Base-by-base conservation (phyloP, 495 filamentous ascomycete species). In the Tuber magnatum region DNA sequence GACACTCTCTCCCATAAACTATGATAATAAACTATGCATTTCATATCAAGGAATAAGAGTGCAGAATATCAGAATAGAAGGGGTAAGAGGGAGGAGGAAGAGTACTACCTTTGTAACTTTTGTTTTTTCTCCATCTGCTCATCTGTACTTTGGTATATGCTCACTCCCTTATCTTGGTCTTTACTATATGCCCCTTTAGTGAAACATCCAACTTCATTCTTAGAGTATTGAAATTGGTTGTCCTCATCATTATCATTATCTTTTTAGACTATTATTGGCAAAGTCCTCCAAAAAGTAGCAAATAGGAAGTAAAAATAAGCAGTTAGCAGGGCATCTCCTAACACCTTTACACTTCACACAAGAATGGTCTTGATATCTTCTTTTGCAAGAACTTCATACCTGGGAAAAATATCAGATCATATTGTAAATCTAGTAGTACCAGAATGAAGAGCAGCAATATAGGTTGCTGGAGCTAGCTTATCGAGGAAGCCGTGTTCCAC, bases 401-500 rank as follows among this genome's bases (percentile, higher is more conserved):
- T 95, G 48, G 95, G 95, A 68, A 95, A 95, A 56, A 99, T 87
- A 88, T 99, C 95, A 69, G 94, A 97, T 46, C 95, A 90, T 24
- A 95, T 99, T 8, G 95, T 98, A 84, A 99, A 99, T 43, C 96
- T 95, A 0, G 96, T 99, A 7, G 95, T 95, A 83, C 95, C 95
- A 87, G 95, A 92, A 85, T 95, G 95, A 75, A 99, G 89, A 88
- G 96, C 95, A 61, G 95, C 95, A 65, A 99, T 95, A 81, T 99
- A 99, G 85, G 97, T 99, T 81, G 97, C 95, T 38, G 95, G 95
- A 75, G 95, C 95, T 43, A 89, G 90, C 84, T 97, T 93, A 83
- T 88, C 91, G 46, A 99, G 86, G 80, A 98, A 98, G 84, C 97
- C 94, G 82, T 94, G 92, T 85, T 91, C 89, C 82, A 89, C 87